Percentiles rank a stretch among this genome's conserved stretches.
Conservation (phyloP, 441 rosid species). For the Mallotus japonicus region DNA sequence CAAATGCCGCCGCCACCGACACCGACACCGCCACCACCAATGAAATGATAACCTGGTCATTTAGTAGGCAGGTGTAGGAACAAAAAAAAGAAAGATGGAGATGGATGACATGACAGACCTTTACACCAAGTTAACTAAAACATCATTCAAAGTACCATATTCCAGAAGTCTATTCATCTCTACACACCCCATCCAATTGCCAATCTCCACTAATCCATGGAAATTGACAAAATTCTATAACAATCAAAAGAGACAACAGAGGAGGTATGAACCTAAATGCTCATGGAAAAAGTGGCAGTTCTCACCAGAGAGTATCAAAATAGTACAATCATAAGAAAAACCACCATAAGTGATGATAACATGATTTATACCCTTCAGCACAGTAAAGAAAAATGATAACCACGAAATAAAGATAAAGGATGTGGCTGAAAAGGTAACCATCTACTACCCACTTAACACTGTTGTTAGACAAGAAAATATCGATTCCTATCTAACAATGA, state of each 20-base stretch:
- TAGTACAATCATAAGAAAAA: conserved; percentile 3
- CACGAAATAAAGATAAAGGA: background rate
- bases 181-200: background rate
- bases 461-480: conserved; percentile 6
- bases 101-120: background rate
- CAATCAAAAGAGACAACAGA: background rate
- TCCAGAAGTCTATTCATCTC: conserved; percentile 14
- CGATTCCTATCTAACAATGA: conserved; percentile 18
- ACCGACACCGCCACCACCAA: conserved; percentile 2
- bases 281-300: background rate
- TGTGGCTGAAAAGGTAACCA: conserved; percentile 1
- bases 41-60: background rate
- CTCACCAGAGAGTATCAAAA: background rate
- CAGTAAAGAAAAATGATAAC: background rate
- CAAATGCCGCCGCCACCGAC: background rate
- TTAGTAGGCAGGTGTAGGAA: background rate
- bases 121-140: background rate
- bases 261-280: background rate
- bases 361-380: conserved; percentile 6
- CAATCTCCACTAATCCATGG: background rate
- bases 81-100: background rate
- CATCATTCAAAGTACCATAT: background rate
- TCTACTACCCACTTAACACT: conserved; percentile 17
- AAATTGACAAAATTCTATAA: background rate
- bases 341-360: background rate